Conservation (phyloP, 257 asterid genomes). For the Cinchona pubescens region DNA sequence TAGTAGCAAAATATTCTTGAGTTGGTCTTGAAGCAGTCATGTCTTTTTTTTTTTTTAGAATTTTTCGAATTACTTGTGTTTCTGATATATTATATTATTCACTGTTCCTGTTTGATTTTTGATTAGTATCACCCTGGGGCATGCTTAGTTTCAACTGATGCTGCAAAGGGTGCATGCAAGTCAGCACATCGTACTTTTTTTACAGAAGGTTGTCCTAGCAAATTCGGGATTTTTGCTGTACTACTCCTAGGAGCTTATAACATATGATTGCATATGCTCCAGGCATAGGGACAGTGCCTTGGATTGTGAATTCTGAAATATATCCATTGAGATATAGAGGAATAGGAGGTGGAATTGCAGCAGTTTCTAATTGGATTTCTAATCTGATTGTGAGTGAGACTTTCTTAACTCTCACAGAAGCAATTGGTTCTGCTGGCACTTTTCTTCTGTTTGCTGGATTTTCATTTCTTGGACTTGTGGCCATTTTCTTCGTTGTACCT, state of each 20-base stretch:
- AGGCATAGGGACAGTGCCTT: constrained; percentile 71
- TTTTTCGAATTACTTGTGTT: too few species aligned
- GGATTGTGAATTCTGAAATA: constrained; percentile 85
- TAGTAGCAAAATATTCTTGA: background rate
- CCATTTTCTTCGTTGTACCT: constrained; percentile 63
- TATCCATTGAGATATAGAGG: constrained; percentile 71
- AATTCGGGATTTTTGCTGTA: constrained; percentile 56
- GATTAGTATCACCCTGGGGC: constrained; percentile 59
- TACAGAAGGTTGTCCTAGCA: constrained; percentile 73
- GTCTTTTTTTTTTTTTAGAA: background rate
- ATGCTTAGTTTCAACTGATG: constrained; percentile 38
- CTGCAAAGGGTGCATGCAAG: constrained; percentile 27
- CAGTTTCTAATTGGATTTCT: constrained; percentile 73
- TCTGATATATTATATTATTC: background rate
- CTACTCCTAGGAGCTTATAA: constrained; percentile 53
- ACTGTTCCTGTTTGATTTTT: background rate
- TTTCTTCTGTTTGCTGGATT: constrained; percentile 77
- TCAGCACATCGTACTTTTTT: constrained; percentile 53
- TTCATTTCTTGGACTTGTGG: constrained; percentile 45
- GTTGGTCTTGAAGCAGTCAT: too few species aligned
- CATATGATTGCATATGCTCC: constrained; percentile 70
- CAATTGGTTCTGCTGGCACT: constrained; percentile 58
- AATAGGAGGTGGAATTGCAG: constrained; percentile 78
- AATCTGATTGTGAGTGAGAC: constrained; percentile 72
- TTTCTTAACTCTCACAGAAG: constrained; percentile 64